A percentile compares a stretch with the other conserved stretches of the same genome.
phyloP scores from a whole-genome alignment of 106 monocot genomes.

The Ottelia alismoides region DNA sequence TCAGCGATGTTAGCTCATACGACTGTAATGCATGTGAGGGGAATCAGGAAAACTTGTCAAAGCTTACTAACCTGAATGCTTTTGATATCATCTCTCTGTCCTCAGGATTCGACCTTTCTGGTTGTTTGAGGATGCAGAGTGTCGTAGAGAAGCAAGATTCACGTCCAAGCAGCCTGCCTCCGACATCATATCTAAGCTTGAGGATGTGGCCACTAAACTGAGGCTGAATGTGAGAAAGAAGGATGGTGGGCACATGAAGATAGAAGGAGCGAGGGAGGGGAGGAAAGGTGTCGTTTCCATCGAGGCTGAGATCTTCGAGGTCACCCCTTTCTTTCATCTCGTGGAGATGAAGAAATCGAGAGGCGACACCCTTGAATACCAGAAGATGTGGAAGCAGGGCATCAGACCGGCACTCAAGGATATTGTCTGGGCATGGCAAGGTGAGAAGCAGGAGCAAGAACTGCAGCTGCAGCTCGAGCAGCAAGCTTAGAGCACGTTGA shows the following conservation, averaged over 20 bases:
- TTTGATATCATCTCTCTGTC: conserved; percentile 14
- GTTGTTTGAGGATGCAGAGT: conserved; percentile 5
- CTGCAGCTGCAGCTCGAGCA: too few species aligned
- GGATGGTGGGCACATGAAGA: conserved; percentile 40
- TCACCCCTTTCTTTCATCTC: conserved; percentile 43
- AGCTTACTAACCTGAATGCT: conserved; percentile 1
- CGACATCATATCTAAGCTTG: conserved; percentile 50
- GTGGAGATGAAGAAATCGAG: conserved; percentile 63
- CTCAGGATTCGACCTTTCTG: conserved; percentile 5
- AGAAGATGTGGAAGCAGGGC: conserved; percentile 53
- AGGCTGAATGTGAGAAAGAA: conserved; percentile 48
- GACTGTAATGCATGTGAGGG: not conserved
- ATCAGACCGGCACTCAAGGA: conserved; percentile 65
- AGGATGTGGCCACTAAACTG: conserved; percentile 46
- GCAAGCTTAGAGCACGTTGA: too few species aligned
- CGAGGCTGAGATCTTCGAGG: conserved; percentile 67
- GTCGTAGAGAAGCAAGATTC: conserved; percentile 22
- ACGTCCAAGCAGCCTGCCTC: conserved; percentile 33
- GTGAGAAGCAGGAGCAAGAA: conserved; percentile 13
- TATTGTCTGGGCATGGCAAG: conserved; percentile 62
- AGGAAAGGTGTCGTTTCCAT: conserved; percentile 55
- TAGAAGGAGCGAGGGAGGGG: conserved; percentile 52
- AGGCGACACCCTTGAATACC: conserved; percentile 71
- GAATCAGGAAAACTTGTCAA: not conserved
- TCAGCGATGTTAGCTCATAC: not conserved